phyloP scores from a whole-genome alignment of 1,284 basidiomycete genomes.

The Boletus semigastroideus region DNA sequence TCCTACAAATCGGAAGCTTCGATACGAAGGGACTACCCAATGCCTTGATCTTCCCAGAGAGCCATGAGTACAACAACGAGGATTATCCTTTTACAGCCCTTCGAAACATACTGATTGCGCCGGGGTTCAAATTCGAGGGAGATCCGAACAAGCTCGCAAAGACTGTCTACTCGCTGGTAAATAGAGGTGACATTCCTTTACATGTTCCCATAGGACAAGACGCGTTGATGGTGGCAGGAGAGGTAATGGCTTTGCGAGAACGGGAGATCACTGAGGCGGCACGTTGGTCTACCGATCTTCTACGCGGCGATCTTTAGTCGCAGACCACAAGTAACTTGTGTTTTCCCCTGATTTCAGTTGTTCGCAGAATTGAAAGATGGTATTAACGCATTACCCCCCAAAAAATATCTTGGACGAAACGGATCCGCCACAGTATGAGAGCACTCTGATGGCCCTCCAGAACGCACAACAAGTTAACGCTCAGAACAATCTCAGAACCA shows the following conservation, averaged over 20 bases:
- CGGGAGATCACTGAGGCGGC: constrained; percentile 3
- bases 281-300: constrained; percentile 14
- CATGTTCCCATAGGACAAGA: constrained; percentile 14
- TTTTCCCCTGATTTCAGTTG: neutral
- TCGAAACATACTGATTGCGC: neutral
- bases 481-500: too few relatives aligned
- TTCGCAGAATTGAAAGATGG: neutral
- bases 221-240: constrained; percentile 7
- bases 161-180: constrained; percentile 4
- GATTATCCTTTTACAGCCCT: neutral
- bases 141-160: constrained; percentile 9
- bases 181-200: constrained; percentile 3
- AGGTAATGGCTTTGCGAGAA: neutral
- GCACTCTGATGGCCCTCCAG: too few relatives aligned
- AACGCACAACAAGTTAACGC: too few relatives aligned
- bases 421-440: too few relatives aligned
- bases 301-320: constrained; percentile 2
- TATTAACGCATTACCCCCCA: too few relatives aligned
- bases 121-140: constrained; percentile 4
- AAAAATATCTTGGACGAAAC: neutral
- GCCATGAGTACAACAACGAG: neutral
- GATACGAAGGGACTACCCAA: constrained; percentile 4
- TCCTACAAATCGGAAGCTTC: constrained; percentile 14
- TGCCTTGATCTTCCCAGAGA: constrained; percentile 1
- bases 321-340: neutral